These are phyloP conservation scores for Diaporthe australafricana DNA, from an alignment of 2,329 filamentous ascomycete genomes.

Conservation along the genomic window DNA sequence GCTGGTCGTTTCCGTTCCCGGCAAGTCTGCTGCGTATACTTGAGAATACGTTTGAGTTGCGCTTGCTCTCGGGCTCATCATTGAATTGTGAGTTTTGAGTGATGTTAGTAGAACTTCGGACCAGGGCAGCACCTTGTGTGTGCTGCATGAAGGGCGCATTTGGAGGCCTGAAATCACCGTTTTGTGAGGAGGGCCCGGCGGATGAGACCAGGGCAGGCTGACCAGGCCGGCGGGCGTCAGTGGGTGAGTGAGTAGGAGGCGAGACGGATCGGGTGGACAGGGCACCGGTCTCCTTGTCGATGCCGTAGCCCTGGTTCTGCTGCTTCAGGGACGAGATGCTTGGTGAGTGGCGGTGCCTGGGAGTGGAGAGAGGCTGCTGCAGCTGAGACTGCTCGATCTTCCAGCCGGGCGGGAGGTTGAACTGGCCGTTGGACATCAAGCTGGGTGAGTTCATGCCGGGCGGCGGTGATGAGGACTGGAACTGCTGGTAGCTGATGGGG, in stretches of 20 bases:
- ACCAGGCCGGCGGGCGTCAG: constrained; percentile 37
- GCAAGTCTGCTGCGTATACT: constrained; percentile 60
- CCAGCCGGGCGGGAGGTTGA: constrained; percentile 59
- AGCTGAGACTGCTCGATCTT: constrained; percentile 67
- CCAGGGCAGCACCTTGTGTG: constrained; percentile 24
- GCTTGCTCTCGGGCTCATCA: constrained; percentile 50
- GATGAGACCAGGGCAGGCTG: constrained; percentile 31
- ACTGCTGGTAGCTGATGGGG: constrained; percentile 35
- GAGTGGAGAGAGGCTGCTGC: constrained; percentile 59
- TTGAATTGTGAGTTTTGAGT: constrained; percentile 43
- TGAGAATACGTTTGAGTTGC: constrained; percentile 62
- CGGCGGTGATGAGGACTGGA: constrained; percentile 36
- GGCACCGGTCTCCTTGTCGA: constrained; percentile 65
- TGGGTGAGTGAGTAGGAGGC: constrained; percentile 38
- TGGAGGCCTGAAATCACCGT: constrained; percentile 38
- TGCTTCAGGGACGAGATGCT: constrained; percentile 42
- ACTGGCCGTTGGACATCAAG: constrained; percentile 45
- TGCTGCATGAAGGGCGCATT: constrained; percentile 37
- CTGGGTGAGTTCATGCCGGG: constrained; percentile 41
- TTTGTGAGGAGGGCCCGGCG: constrained; percentile 28
- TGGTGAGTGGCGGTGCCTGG: constrained; percentile 49
- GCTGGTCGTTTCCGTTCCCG: constrained; percentile 48
- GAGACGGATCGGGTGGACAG: constrained; percentile 37
- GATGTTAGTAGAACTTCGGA: constrained; percentile 36
- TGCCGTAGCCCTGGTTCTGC: constrained; percentile 51